A percentile compares a stretch with the other conserved stretches of the same genome.
phyloP scores from a whole-genome alignment of 2,329 filamentous ascomycete genomes.

The Nemania sp. region DNA sequence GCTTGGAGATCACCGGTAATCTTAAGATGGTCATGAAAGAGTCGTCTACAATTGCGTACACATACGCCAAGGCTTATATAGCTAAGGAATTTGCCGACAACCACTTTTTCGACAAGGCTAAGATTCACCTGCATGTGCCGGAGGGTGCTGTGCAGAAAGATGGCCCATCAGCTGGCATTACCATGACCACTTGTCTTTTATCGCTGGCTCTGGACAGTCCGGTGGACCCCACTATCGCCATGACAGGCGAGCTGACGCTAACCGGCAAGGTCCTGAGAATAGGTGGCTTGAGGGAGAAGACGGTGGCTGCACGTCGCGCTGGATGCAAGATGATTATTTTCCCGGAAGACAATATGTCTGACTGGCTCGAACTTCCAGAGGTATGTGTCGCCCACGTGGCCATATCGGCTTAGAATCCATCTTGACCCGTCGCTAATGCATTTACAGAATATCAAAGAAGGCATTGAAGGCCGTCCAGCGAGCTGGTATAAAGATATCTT shows the following conservation, averaged over 20 bases:
- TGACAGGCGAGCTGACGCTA: slow-evolving; percentile 96
- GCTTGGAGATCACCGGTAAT: slow-evolving; percentile 90
- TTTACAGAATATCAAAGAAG: slow-evolving; percentile 91
- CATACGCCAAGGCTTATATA: slow-evolving; percentile 88
- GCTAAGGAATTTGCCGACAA: slow-evolving; percentile 85
- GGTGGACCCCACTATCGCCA: slow-evolving; percentile 85
- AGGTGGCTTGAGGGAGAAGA: slow-evolving; percentile 93
- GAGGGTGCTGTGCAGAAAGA: slow-evolving; percentile 97
- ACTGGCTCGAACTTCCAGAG: slow-evolving; percentile 96
- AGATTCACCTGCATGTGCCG: slow-evolving; percentile 92
- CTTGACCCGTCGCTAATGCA: slow-evolving; percentile 9
- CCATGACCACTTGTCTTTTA: slow-evolving; percentile 93
- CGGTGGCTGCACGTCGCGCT: slow-evolving; percentile 87
- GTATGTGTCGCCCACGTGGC: slow-evolving; percentile 57
- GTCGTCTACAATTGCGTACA: slow-evolving; percentile 92
- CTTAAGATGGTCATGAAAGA: slow-evolving; percentile 98
- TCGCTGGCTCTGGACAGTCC: slow-evolving; percentile 79
- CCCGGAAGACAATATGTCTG: slow-evolving; percentile 90
- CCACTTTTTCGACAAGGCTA: slow-evolving; percentile 93
- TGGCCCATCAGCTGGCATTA: slow-evolving; percentile 89
- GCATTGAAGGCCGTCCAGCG: slow-evolving; percentile 87
- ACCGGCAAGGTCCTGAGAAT: slow-evolving; percentile 96
- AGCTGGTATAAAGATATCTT: slow-evolving; percentile 96
- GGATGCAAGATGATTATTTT: slow-evolving; percentile 94
- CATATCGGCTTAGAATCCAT: slow-evolving; percentile 14